These are phyloP conservation scores for Candolleomyces efflorescens DNA, from an alignment of 768 basidiomycete species.

Conservation along the genomic window DNA sequence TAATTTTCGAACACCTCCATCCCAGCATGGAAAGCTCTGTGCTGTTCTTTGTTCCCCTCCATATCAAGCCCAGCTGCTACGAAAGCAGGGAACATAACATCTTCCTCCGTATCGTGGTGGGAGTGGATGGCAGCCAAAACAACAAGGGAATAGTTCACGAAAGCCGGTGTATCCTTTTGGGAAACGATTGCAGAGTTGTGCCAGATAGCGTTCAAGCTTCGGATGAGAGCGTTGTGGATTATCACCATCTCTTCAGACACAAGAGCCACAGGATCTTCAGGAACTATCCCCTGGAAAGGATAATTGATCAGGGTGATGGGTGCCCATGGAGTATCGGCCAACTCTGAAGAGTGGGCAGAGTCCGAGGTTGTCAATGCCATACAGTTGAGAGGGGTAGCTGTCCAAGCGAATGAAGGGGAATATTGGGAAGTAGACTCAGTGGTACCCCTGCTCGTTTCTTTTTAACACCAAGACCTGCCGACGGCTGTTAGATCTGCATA, in stretches of 20 bases:
- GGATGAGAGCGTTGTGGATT: not conserved
- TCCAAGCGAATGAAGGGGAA: no score
- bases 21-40: slow-evolving; percentile 15
- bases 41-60: slow-evolving; percentile 22
- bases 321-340: not conserved
- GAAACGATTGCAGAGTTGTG: slow-evolving; percentile 12
- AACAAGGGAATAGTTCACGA: slow-evolving; percentile 18
- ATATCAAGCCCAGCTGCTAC: slow-evolving; percentile 19
- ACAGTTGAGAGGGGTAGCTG: no score
- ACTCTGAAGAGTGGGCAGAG: no score
- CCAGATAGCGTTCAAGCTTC: slow-evolving; percentile 14
- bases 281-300: not conserved
- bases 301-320: not conserved
- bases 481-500: no score
- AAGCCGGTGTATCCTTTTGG: slow-evolving; percentile 15
- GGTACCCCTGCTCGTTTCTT: no score
- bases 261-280: not conserved
- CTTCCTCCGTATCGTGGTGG: slow-evolving; percentile 23
- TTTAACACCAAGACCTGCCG: no score
- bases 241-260: not conserved
- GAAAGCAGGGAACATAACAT: slow-evolving; percentile 21
- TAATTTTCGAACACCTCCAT: slow-evolving; percentile 18
- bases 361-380: no score
- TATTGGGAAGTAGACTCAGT: no score
- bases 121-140: slow-evolving; percentile 11